Evolutionary conservation across 345 rosid species (phyloP).

Genomic region (Triadica sebifera): DNA sequence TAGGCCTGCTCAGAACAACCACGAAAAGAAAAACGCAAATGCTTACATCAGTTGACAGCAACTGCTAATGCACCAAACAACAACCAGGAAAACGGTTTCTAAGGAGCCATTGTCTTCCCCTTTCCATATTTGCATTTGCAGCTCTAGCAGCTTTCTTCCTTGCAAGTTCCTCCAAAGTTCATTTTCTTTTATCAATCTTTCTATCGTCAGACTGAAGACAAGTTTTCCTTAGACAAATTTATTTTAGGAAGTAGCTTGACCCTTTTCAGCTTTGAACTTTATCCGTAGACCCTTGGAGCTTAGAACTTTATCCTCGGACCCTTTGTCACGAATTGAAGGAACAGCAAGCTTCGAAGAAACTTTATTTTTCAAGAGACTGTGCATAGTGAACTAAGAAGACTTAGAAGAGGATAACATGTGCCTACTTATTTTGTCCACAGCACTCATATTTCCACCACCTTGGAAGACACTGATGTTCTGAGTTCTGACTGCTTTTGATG

Average conservation of each 20-base stretch:
- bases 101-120: conserved; percentile 49
- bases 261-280: too few species aligned
- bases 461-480: too few species aligned
- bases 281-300: conserved; percentile 37
- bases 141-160: conserved; percentile 66
- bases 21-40: conserved; percentile 12
- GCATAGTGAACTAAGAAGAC: too few species aligned
- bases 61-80: conserved; percentile 10
- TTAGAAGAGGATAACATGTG: too few species aligned
- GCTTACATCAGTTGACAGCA: conserved; percentile 16
- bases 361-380: too few species aligned
- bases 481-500: too few species aligned
- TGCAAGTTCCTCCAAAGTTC: conserved; percentile 94
- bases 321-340: conserved; percentile 40
- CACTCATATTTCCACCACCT: too few species aligned
- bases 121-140: conserved; percentile 46
- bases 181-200: conserved; percentile 83
- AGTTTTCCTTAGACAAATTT: conserved; percentile 36
- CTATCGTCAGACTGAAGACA: conserved; percentile 45
- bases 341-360: conserved; percentile 37
- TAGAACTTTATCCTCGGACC: conserved; percentile 36
- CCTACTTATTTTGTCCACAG: too few species aligned
- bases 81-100: background rate
- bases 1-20: conserved; percentile 64
- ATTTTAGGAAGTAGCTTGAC: conserved; percentile 32